Conservation (phyloP, 2,329 filamentous ascomycete species). For the Sclerotinia subarctica region DNA sequence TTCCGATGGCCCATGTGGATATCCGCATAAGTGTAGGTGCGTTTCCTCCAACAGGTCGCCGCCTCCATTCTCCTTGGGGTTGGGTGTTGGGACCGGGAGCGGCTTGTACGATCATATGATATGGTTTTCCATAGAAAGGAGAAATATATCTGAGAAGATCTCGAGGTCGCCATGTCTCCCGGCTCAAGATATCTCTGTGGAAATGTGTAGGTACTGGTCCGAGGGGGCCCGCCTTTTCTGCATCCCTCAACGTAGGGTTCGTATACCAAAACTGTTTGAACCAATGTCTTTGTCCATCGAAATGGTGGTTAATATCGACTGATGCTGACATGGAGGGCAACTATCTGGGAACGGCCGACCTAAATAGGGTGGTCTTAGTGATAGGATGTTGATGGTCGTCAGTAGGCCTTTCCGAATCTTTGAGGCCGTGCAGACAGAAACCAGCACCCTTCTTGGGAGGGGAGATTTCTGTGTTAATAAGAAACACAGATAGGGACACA, state of each 20-base stretch:
- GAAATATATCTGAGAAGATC: conserved; percentile 22
- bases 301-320: conserved; percentile 21
- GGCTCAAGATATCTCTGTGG: conserved; percentile 17
- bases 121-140: conserved; percentile 20
- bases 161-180: conserved; percentile 21
- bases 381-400: not conserved
- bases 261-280: conserved; percentile 16
- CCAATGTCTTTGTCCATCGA: conserved; percentile 15
- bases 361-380: not conserved
- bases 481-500: not conserved
- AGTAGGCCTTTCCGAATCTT: not conserved
- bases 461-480: not conserved
- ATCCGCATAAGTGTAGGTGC: conserved; percentile 18
- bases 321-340: not conserved
- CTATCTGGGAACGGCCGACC: not conserved
- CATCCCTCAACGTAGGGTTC: conserved; percentile 17
- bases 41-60: conserved; percentile 14
- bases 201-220: conserved; percentile 14
- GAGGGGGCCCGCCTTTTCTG: conserved; percentile 10
- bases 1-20: conserved; percentile 21
- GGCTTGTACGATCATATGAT: conserved; percentile 21
- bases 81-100: conserved; percentile 10
- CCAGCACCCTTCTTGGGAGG: not conserved
- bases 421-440: not conserved
- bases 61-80: conserved; percentile 19